Evolutionary conservation across 371 early-diverging fungal species (phyloP).

Genomic region (Catenaria anguillulae): DNA sequence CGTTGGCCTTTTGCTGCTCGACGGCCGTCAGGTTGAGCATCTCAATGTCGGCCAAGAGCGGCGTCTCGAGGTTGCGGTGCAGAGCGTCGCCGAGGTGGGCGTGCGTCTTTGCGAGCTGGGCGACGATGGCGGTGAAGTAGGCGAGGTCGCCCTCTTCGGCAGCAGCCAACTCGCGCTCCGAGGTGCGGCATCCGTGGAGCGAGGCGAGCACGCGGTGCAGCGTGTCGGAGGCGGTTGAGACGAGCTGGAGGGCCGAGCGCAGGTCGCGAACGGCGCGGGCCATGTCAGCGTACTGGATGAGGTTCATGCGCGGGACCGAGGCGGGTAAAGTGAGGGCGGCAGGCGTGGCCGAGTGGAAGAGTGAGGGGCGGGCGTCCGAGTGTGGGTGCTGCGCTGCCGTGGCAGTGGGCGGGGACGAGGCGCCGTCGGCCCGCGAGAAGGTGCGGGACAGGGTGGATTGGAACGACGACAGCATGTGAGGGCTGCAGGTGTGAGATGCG

Average conservation of each 20-base stretch:
- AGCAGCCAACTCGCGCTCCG: not conserved
- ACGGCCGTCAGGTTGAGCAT: not conserved
- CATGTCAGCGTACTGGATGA: constrained; percentile 6
- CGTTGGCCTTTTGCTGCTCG: not conserved
- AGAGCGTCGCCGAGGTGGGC: not conserved
- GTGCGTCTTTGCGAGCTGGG: not conserved
- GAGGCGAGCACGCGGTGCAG: not conserved
- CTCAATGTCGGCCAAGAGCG: not conserved
- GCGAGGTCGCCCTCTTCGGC: not conserved
- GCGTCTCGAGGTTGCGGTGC: not conserved
- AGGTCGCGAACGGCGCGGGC: constrained; percentile 1
- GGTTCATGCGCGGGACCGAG: not conserved
- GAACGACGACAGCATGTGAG: not conserved
- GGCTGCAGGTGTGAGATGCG: too few species aligned
- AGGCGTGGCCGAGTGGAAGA: not conserved
- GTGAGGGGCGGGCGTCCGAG: not conserved
- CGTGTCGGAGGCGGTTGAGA: not conserved
- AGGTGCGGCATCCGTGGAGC: not conserved
- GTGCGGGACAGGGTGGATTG: not conserved
- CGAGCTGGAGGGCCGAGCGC: not conserved
- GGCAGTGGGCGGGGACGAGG: not conserved
- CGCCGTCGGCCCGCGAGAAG: not conserved
- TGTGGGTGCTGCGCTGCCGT: not conserved
- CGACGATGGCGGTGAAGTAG: not conserved
- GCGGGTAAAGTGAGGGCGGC: not conserved